phyloP scores from a whole-genome alignment of 805 yeast species.

The Pichia cephalocereana region DNA sequence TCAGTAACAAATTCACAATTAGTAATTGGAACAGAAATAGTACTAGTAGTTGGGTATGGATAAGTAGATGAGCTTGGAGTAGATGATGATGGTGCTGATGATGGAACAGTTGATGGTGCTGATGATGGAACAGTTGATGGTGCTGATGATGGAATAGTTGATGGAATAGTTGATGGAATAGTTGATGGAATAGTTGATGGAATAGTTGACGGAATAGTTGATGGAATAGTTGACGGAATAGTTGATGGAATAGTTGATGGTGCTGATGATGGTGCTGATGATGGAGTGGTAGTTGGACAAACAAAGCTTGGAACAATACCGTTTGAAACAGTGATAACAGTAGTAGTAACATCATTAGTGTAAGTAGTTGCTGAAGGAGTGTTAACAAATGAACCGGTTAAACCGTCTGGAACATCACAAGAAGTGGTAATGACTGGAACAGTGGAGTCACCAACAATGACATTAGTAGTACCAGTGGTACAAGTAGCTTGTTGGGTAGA shows the following conservation, averaged over 20 bases:
- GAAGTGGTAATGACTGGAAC: slow-evolving; percentile 2
- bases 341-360: neutral
- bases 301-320: slow-evolving; percentile 3
- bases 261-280: neutral
- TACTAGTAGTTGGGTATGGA: neutral
- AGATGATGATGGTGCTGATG: neutral
- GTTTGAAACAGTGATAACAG: slow-evolving; percentile 2
- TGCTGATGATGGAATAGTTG: neutral
- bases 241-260: neutral
- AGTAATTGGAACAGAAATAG: neutral
- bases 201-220: too few relatives aligned
- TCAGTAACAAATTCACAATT: neutral
- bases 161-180: neutral
- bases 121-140: slow-evolving; percentile 10
- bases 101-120: neutral
- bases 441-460: neutral
- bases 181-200: too few relatives aligned
- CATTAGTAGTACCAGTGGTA: neutral
- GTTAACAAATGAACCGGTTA: slow-evolving; percentile 7
- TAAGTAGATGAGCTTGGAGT: neutral
- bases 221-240: neutral
- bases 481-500: neutral
- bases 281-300: slow-evolving; percentile 5
- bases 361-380: neutral
- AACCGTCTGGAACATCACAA: slow-evolving; percentile 1